Base-by-base conservation (phyloP, 495 filamentous ascomycete species). In the Hypoxylon fuscum region DNA sequence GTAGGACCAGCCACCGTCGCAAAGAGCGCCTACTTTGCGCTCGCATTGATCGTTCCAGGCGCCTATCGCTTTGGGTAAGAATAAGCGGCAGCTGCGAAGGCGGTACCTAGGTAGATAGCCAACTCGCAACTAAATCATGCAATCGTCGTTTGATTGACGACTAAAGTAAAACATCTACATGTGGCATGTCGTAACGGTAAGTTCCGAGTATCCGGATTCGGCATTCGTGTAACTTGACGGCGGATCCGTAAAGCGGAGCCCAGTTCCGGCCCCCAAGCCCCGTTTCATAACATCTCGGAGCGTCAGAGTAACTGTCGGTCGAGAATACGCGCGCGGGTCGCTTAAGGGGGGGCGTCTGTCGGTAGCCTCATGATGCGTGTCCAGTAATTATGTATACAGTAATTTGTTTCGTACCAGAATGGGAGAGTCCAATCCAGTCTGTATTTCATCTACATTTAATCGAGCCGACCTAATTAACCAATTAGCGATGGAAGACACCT, bases 201-300 rank as follows among this genome's bases (percentile, higher is more conserved):
- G 48, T 40, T 46, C 57, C 63, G 57, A 52, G 14, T 10, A 12
- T 10, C 46, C 63, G 51, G 63, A 49, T 44, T 53, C 63, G 63
- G 63, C 32, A 22, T 48, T 27, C 21, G 63, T 62, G 63, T 66
- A 66, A 66, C 63, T 32, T 45, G 7, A 62, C 21, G 29, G 53
- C 53, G 57, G 63, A 57, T 38, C 63, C 63, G 63, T 45, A 34
- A 62, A 51, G 21, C 57, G 63, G 57, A 50, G 23, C 27, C n/a
- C 21, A 43, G 20, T 46, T 50, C 42, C 35, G 63, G 52, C 15
- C 25, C 25, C 25, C 4, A 27, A 8, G 15, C 41, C 34, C 17
- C 35, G 25, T 42, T 21, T 37, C 22, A 14, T 14, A 41, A 21
- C 41, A 5, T 47, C n/a, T 58, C 63, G 63, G 57, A 1, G 12